Evolutionary conservation across 148 eudicot genomes (phyloP).

Genomic region (Tetragonia tetragonoides): DNA sequence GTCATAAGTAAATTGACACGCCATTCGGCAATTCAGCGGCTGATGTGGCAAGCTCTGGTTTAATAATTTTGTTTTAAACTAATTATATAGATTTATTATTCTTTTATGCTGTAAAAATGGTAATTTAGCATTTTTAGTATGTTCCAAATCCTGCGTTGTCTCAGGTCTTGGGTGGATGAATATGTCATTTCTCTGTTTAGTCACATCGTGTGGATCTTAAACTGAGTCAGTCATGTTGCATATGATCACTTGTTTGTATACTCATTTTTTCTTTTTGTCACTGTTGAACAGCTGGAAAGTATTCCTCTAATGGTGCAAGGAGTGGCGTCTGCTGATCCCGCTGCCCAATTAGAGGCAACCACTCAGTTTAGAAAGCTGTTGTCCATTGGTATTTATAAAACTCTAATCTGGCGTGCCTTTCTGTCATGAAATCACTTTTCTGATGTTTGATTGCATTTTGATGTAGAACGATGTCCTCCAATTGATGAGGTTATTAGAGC

Average conservation of each 20-base stretch:
- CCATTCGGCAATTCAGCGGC: too few relatives aligned
- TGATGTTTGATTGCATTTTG: constrained; percentile 23
- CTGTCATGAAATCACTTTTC: constrained; percentile 9
- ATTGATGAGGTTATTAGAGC: constrained; percentile 86
- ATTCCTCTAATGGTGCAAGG: constrained; percentile 88
- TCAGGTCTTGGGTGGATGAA: too few relatives aligned
- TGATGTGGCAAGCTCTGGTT: too few relatives aligned
- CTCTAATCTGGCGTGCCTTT: neutral
- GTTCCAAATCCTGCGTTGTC: too few relatives aligned
- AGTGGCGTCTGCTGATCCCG: constrained; percentile 79
- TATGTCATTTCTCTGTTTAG: too few relatives aligned
- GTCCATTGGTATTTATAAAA: constrained; percentile 59
- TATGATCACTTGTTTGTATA: neutral
- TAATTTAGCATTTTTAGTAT: too few relatives aligned
- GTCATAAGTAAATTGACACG: too few relatives aligned
- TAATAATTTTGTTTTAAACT: too few relatives aligned
- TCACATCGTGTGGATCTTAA: too few relatives aligned
- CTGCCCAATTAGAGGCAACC: constrained; percentile 78
- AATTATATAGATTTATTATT: too few relatives aligned
- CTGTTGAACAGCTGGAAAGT: constrained; percentile 62
- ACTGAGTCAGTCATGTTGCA: neutral
- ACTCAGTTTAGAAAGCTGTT: constrained; percentile 81
- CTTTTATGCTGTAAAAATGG: too few relatives aligned
- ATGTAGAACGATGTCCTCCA: constrained; percentile 79
- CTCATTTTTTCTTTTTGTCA: constrained; percentile 11